Percentiles rank a stretch among this genome's conserved stretches.
Conservation (phyloP, 2,329 filamentous ascomycete species). For the Fusarium mangiferae region DNA sequence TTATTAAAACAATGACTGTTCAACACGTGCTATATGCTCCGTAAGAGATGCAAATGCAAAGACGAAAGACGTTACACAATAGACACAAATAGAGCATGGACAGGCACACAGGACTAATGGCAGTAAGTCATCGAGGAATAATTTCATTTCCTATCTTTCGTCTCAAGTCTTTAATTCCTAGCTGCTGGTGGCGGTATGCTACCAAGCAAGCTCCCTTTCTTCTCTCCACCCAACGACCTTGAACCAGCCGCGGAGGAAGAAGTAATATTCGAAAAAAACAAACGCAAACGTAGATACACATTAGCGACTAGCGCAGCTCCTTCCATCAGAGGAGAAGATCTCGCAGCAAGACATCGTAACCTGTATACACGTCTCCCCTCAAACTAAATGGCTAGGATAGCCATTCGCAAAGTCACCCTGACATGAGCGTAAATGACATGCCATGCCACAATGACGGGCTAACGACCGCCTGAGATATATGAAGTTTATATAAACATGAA, state of each 20-base stretch:
- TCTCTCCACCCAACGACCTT: conserved; percentile 40
- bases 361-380: conserved; percentile 19
- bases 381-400: conserved; percentile 9
- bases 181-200: conserved; percentile 15
- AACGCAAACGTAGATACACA: conserved; percentile 43
- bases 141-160: conserved; percentile 43
- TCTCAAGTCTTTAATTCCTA: conserved; percentile 39
- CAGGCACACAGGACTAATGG: not conserved
- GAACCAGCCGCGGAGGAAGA: conserved; percentile 33
- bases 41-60: not conserved
- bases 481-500: conserved; percentile 41
- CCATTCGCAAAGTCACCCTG: conserved; percentile 22
- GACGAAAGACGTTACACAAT: not conserved
- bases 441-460: conserved; percentile 22
- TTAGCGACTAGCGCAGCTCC: conserved; percentile 44
- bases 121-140: conserved; percentile 29
- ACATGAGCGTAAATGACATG: conserved; percentile 26
- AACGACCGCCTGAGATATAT: conserved; percentile 36
- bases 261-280: conserved; percentile 40
- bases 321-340: conserved; percentile 1
- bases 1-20: not conserved
- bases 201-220: conserved; percentile 18
- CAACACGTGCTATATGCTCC: not conserved
- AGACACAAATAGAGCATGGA: not conserved
- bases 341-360: conserved; percentile 28